Evolutionary conservation across 2,329 filamentous ascomycete genomes (phyloP).

Genomic region (Phaeoacremonium minimum): DNA sequence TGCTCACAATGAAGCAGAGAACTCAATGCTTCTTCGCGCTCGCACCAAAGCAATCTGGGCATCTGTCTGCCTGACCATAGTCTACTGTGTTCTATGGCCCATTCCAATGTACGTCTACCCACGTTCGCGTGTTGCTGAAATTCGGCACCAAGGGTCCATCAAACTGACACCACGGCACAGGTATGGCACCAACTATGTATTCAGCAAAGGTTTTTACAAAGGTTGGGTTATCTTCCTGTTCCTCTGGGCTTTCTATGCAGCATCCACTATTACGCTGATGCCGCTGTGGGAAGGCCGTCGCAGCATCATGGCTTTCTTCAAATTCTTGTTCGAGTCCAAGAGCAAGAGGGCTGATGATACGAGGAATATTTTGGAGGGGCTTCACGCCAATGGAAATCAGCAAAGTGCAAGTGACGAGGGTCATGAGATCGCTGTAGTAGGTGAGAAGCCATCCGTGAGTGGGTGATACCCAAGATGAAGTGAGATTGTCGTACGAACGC

Average conservation of each 20-base stretch:
- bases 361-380: neutral
- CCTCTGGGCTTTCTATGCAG: slow-evolving; percentile 2
- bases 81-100: slow-evolving; percentile 15
- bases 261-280: neutral
- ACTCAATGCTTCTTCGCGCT: slow-evolving; percentile 10
- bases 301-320: neutral
- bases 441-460: neutral
- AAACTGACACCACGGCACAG: neutral
- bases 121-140: neutral
- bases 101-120: slow-evolving; percentile 17
- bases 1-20: slow-evolving; percentile 7
- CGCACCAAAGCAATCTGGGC: slow-evolving; percentile 9
- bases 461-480: neutral
- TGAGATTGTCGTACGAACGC: neutral
- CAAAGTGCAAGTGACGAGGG: neutral
- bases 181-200: slow-evolving; percentile 1
- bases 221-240: slow-evolving; percentile 2
- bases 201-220: slow-evolving; percentile 1
- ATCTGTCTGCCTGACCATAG: slow-evolving; percentile 12
- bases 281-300: neutral
- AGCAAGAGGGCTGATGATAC: neutral
- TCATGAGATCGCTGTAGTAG: neutral
- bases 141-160: neutral
- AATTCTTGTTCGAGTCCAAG: neutral
- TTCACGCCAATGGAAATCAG: neutral